These are phyloP conservation scores for Pneumocystis wakefieldiae DNA, from an alignment of 1,139 yeast species.

Conservation along the genomic window DNA sequence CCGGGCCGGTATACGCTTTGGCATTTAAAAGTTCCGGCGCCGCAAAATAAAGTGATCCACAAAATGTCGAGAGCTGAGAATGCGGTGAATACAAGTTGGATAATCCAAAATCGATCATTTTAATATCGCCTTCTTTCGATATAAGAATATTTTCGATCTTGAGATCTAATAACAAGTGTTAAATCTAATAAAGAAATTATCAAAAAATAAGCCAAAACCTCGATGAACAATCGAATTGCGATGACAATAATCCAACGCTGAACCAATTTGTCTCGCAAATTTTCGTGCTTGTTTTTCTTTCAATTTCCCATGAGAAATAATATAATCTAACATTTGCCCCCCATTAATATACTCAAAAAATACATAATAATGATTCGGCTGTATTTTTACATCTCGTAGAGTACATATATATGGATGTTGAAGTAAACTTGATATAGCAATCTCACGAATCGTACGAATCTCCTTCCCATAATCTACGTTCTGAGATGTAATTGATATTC, in stretches of 20 bases:
- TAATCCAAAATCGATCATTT: slow-evolving; percentile 89
- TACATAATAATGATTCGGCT: slow-evolving; percentile 96
- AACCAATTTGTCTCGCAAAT: slow-evolving; percentile 91
- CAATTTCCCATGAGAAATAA: slow-evolving; percentile 88
- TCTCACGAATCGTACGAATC: slow-evolving; percentile 83
- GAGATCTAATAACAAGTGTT: slow-evolving; percentile 36
- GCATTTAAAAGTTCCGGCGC: slow-evolving; percentile 94
- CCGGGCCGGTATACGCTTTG: slow-evolving; percentile 87
- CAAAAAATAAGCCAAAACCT: neutral
- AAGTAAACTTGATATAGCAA: slow-evolving; percentile 76
- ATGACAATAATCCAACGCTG: slow-evolving; percentile 88
- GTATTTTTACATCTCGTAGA: slow-evolving; percentile 82
- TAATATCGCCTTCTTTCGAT: slow-evolving; percentile 82
- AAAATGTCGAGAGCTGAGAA: slow-evolving; percentile 70
- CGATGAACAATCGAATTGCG: slow-evolving; percentile 89
- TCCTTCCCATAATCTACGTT: slow-evolving; percentile 46
- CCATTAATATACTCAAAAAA: slow-evolving; percentile 93
- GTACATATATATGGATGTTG: slow-evolving; percentile 90
- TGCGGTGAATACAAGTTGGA: slow-evolving; percentile 70
- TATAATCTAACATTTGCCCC: slow-evolving; percentile 94
- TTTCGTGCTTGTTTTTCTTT: slow-evolving; percentile 89
- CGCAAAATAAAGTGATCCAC: slow-evolving; percentile 95
- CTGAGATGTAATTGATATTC: neutral
- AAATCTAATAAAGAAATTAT: neutral
- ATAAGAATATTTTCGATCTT: slow-evolving; percentile 95